Percentiles rank a stretch among this genome's conserved stretches.
Conservation (phyloP, 208 protist species). For the Zelonia costaricensis region DNA sequence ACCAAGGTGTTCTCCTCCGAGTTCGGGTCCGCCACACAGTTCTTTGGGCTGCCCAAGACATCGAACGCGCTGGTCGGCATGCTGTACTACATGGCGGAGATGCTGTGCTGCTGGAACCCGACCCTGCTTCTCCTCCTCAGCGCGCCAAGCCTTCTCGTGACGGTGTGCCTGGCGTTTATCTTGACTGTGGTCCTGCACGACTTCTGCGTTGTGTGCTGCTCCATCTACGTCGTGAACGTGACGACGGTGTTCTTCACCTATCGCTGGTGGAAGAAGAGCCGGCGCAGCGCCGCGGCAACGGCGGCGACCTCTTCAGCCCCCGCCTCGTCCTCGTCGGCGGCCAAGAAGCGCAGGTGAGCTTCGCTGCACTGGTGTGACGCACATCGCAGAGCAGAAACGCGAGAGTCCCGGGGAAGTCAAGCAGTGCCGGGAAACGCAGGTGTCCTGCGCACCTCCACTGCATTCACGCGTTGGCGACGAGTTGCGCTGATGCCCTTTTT, state of each 20-base stretch:
- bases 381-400: background rate
- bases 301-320: too few species aligned
- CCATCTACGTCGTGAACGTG: conserved; percentile 79
- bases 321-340: background rate
- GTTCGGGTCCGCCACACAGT: conserved; percentile 49
- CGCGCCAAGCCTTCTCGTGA: conserved; percentile 34
- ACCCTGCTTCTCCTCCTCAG: conserved; percentile 48
- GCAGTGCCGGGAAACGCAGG: too few species aligned
- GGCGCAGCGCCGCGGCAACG: background rate
- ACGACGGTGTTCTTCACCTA: conserved; percentile 37
- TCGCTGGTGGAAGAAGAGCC: conserved; percentile 33
- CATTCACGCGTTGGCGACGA: too few species aligned
- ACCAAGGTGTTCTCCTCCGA: conserved; percentile 75
- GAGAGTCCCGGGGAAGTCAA: too few species aligned
- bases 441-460: too few species aligned
- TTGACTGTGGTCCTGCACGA: conserved; percentile 58
- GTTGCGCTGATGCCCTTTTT: too few species aligned
- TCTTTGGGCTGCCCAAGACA: conserved; percentile 60
- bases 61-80: conserved; percentile 71
- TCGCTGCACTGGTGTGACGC: background rate
- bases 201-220: conserved; percentile 71
- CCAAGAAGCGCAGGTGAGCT: conserved; percentile 6
- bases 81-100: conserved; percentile 56
- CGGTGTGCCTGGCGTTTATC: conserved; percentile 51
- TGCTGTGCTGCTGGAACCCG: conserved; percentile 35